phyloP scores from a whole-genome alignment of 306 rosid genomes.

The Echinosophora koreensis region DNA sequence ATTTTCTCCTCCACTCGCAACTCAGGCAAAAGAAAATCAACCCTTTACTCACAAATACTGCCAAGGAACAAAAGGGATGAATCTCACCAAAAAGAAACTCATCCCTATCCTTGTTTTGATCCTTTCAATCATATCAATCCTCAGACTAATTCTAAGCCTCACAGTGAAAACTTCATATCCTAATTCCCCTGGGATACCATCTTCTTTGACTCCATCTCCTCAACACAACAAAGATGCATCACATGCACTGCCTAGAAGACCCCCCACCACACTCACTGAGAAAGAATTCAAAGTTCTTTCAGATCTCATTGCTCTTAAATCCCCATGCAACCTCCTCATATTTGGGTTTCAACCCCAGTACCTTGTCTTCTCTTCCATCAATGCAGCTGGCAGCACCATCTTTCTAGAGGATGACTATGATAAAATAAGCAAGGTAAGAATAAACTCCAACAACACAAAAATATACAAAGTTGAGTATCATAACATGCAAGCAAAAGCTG shows the following conservation, averaged over 20 bases:
- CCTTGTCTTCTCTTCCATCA: constrained; percentile 71
- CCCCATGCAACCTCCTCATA: constrained; percentile 90
- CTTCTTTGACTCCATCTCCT: constrained; percentile 48
- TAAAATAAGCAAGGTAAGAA: constrained; percentile 50
- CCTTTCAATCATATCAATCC: constrained; percentile 65
- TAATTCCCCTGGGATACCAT: constrained; percentile 52
- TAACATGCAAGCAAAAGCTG: constrained; percentile 67
- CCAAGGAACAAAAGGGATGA: constrained; percentile 62
- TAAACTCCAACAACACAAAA: constrained; percentile 59
- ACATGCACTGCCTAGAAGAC: constrained; percentile 34
- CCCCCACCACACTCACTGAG: constrained; percentile 52
- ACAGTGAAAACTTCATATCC: constrained; percentile 57
- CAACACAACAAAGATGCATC: constrained; percentile 38
- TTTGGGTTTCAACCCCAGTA: constrained; percentile 79
- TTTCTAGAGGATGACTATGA: constrained; percentile 71
- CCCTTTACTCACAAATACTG: constrained; percentile 47
- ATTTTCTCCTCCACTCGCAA: constrained; percentile 54
- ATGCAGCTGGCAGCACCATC: constrained; percentile 76
- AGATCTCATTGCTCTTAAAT: constrained; percentile 64
- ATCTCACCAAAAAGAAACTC: constrained; percentile 65
- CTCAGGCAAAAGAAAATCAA: constrained; percentile 46
- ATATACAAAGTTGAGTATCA: constrained; percentile 64
- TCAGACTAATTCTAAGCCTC: constrained; percentile 69
- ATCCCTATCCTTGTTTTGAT: constrained; percentile 70
- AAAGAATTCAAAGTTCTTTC: constrained; percentile 74